These are phyloP conservation scores for Scedosporium aurantiacum DNA, from an alignment of 2,329 filamentous ascomycete species.

Conservation along the genomic window DNA sequence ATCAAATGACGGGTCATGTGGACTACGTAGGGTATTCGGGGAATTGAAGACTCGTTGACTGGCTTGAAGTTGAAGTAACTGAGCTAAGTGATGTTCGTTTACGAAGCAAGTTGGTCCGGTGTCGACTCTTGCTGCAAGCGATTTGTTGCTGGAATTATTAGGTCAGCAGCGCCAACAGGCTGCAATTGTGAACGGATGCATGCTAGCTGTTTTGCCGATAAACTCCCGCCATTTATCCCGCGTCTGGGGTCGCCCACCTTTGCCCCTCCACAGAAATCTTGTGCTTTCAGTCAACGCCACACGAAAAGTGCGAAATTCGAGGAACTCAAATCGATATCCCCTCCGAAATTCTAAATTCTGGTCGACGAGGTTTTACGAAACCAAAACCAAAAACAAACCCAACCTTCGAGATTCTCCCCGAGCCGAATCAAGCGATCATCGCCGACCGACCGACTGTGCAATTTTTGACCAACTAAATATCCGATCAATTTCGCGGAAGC, in stretches of 20 bases:
- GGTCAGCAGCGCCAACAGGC: too few relatives aligned
- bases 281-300: constrained; percentile 3
- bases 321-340: constrained; percentile 3
- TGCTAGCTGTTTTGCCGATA: not conserved
- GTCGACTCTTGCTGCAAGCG: too few relatives aligned
- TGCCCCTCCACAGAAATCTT: constrained; percentile 7
- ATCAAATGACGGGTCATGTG: not conserved
- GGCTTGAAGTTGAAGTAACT: not conserved
- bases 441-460: not conserved
- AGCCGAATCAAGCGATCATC: not conserved
- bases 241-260: not conserved
- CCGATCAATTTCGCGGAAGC: not conserved
- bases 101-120: not conserved
- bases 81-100: not conserved
- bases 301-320: constrained; percentile 7
- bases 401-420: not conserved
- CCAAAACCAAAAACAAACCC: not conserved
- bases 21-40: not conserved
- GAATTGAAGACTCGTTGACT: not conserved
- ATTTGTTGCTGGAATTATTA: too few relatives aligned
- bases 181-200: not conserved
- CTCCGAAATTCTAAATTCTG: not conserved
- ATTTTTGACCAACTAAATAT: not conserved
- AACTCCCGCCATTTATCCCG: not conserved
- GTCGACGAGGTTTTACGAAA: not conserved